Conservation (phyloP, 306 rosid species). For the Prunus fruticosa region DNA sequence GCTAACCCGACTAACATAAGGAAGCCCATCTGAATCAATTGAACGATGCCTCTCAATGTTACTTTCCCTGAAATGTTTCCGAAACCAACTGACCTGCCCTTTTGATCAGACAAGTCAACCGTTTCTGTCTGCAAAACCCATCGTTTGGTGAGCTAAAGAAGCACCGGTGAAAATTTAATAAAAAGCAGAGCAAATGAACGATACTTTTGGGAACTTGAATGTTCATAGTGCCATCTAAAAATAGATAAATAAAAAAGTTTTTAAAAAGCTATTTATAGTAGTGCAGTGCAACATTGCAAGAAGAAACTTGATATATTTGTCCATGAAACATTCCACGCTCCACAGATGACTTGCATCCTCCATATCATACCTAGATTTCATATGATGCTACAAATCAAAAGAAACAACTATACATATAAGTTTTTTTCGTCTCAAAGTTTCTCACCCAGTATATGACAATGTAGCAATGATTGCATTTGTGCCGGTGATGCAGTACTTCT, state of each 20-base stretch:
- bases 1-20: slow-evolving; percentile 94
- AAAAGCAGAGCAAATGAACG: not conserved
- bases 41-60: slow-evolving; percentile 39
- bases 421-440: slow-evolving; percentile 1
- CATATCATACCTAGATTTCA: slow-evolving; percentile 78
- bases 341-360: slow-evolving; percentile 96
- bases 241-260: not conserved
- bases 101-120: slow-evolving; percentile 62
- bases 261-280: not conserved
- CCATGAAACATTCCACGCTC: slow-evolving; percentile 98
- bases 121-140: slow-evolving; percentile 67
- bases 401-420: not conserved
- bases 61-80: slow-evolving; percentile 59
- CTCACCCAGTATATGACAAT: slow-evolving; percentile 89
- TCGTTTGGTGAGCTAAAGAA: not conserved
- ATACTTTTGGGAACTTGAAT: no score
- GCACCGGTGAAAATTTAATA: not conserved
- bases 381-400: slow-evolving; percentile 11
- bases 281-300: slow-evolving; percentile 1
- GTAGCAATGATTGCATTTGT: slow-evolving; percentile 96
- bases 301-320: slow-evolving; percentile 80
- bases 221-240: not conserved
- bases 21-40: slow-evolving; percentile 89
- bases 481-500: slow-evolving; percentile 61
- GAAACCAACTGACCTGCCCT: slow-evolving; percentile 29